These are phyloP conservation scores for Fusarium sp. DNA, from an alignment of 2,329 filamentous ascomycete species.

Conservation along the genomic window DNA sequence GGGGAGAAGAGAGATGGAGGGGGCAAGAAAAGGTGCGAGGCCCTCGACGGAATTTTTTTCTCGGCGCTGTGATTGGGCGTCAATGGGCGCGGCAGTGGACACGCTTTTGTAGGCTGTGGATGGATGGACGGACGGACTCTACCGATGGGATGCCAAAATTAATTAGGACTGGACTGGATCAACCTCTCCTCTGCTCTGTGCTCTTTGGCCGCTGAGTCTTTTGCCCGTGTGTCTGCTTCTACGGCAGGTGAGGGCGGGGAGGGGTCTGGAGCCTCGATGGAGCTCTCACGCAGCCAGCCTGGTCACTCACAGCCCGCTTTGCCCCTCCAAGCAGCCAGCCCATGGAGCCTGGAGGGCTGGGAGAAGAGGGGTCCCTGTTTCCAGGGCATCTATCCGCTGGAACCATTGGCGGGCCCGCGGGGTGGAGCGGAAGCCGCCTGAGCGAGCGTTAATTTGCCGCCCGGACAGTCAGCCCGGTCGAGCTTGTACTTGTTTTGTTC, in stretches of 20 bases:
- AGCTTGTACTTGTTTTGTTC: background rate
- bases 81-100: constrained; percentile 42
- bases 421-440: constrained; percentile 31
- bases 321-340: constrained; percentile 20
- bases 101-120: constrained; percentile 33
- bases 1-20: constrained; percentile 44
- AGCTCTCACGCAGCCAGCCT: constrained; percentile 13
- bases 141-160: constrained; percentile 28
- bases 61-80: constrained; percentile 53
- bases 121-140: constrained; percentile 38
- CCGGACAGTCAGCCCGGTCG: background rate
- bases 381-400: constrained; percentile 29
- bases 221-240: constrained; percentile 1
- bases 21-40: constrained; percentile 51
- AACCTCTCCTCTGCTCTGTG: background rate
- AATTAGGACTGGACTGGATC: constrained; percentile 30
- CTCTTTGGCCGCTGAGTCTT: constrained; percentile 11
- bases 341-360: background rate
- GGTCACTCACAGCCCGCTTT: constrained; percentile 3
- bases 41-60: constrained; percentile 54
- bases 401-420: constrained; percentile 22
- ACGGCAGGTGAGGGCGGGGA: background rate
- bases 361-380: constrained; percentile 29
- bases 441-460: constrained; percentile 18
- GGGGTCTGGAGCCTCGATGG: constrained; percentile 18